A percentile compares a stretch with the other conserved stretches of the same genome.
Conservation (phyloP, 2,329 filamentous ascomycete genomes). For the Penicillium janthinellum region DNA sequence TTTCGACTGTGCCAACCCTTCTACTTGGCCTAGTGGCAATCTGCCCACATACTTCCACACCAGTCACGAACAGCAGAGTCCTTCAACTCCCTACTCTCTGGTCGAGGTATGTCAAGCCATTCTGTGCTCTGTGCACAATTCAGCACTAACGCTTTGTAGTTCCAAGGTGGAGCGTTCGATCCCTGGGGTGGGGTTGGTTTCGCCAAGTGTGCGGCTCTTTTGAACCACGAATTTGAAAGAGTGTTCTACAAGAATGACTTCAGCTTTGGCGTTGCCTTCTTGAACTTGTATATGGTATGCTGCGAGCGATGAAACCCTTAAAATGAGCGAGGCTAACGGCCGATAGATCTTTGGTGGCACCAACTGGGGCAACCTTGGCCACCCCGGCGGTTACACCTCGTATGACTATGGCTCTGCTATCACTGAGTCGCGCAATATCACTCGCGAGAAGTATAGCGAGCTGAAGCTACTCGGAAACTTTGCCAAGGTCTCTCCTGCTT, state of each 20-base stretch:
- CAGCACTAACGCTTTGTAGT: slow-evolving; percentile 44
- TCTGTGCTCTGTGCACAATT: no score
- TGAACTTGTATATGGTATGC: slow-evolving; percentile 74
- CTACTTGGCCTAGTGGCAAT: slow-evolving; percentile 59
- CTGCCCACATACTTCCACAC: slow-evolving; percentile 60
- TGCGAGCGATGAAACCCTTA: neutral
- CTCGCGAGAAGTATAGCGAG: slow-evolving; percentile 77
- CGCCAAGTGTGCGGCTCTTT: slow-evolving; percentile 64
- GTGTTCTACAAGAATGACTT: slow-evolving; percentile 80
- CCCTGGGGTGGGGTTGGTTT: slow-evolving; percentile 74
- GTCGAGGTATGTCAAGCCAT: slow-evolving; percentile 50
- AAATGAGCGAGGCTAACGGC: neutral
- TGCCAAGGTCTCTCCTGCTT: slow-evolving; percentile 70
- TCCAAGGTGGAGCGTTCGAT: slow-evolving; percentile 72
- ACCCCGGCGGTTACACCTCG: slow-evolving; percentile 65
- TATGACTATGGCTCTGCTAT: slow-evolving; percentile 67
- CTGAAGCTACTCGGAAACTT: slow-evolving; percentile 77
- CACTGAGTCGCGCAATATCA: slow-evolving; percentile 67
- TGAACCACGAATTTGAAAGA: slow-evolving; percentile 73
- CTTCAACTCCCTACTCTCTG: slow-evolving; percentile 66
- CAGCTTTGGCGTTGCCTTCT: slow-evolving; percentile 65
- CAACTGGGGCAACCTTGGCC: slow-evolving; percentile 79
- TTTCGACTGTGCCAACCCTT: slow-evolving; percentile 56
- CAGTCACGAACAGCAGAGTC: slow-evolving; percentile 62
- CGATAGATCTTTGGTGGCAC: slow-evolving; percentile 71